Base-by-base conservation (phyloP, 306 rosid species). In the Quercus alba region DNA sequence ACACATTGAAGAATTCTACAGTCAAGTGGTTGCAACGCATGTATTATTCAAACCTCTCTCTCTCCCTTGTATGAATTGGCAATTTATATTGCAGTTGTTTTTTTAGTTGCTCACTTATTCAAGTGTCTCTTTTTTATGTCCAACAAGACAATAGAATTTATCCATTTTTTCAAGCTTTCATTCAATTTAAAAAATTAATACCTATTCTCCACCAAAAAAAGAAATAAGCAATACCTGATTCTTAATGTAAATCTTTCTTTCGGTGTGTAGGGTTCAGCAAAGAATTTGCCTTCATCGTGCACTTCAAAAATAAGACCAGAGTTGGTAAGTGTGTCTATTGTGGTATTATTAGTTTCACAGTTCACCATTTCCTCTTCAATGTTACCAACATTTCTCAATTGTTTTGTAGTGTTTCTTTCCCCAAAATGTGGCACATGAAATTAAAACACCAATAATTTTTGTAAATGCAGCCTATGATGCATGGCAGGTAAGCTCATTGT, bases 391-490 rank as follows among this genome's bases (percentile, higher is more conserved):
- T 57, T 49, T 86, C 15, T 61, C 31, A 70, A 72, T 72, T 58
- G 71, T 74, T 44, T 77, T 89, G 89, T 59, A 95, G 99, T 95
- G 99, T 83, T 93, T 95, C 86, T 95, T 95, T 82, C 99, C 99
- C 4, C 96, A 95, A 84, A 75, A 93, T 79, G 72, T 88, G 77
- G 90, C 63, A 52, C 85, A 88, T 56, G 85, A 86, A 64, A 91
- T 95, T 81, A 75, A 26, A 20, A 93, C 99, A 41, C 97, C 96
- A 31, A 82, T 93, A 72, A 93, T 95, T 85, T 82, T 90, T 64
- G 89, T 95, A 35, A 93, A 91, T 73, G 94, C 99, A 56, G 99
- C 98, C 70, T 95, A 95, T 56, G 99, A 95, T 87, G 90, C 98
- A 64, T 95, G 99, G 97, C 99, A 95, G 99, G 99, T 95, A 64